Base-by-base conservation (phyloP, 1,139 yeast genomes). In the Hemisphaericaspora xylanilytica region DNA sequence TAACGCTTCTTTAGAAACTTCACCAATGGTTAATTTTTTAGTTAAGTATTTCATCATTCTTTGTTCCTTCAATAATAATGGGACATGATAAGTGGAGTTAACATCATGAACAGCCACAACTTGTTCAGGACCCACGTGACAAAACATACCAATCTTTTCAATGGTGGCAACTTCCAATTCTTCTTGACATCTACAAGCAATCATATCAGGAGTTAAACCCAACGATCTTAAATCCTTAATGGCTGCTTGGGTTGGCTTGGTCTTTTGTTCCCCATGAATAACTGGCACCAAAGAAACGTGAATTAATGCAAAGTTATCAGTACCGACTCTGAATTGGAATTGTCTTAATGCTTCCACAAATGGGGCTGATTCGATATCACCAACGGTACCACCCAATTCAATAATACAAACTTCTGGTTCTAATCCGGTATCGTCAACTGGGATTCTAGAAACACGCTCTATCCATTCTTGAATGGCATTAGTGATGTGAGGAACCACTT, bases 181-280 rank as follows among this genome's bases (percentile, higher is more conserved):
- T 52, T 85, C 86, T 44, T 88, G 78, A 72, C 98, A 92, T 73
- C 99, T 82, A 72, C 97, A 92, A 43, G 97, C 98, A 68, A 92
- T 88, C 80, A 92, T 85, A 64, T 94, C 97, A 12, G 98, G 97
- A 32, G 85, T 79, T 61, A 94, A 77, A 53, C 99, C 99, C 49
- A 92, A 73, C 40, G 96, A 85, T 69, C 99, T 83, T 65, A 92
- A 78, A 63, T 92, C 98, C 63, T 89, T 88, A 58, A 94, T 86
- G 33, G 99, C 99, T 46, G 97, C 98, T 70, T 92, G 99, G 9
- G 99, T 92, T 42, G 99, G 99, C 69, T 92, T 92, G 36, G 99
- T 92, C 75, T 92, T 92, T 68, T 92, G 96, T 71, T 92, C 99
- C 45, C 97, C 98, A 51, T 89, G 95, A 56, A 92, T 92, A 38